phyloP scores from a whole-genome alignment of 2,329 filamentous ascomycete genomes.

The Gyromitra esculenta region DNA sequence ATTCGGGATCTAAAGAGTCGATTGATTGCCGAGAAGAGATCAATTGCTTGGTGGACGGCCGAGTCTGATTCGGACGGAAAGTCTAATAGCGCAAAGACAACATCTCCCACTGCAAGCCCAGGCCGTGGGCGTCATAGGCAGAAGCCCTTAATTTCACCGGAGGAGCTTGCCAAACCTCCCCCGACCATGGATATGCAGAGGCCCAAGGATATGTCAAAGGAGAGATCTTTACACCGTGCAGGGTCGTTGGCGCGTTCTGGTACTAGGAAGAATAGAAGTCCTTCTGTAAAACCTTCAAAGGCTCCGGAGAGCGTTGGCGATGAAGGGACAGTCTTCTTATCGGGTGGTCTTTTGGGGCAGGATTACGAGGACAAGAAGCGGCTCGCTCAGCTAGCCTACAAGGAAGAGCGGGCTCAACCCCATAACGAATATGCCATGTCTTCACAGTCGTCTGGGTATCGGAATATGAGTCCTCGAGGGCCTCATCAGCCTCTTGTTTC shows the following conservation, averaged over 20 bases:
- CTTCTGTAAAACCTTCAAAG: slow-evolving; percentile 34
- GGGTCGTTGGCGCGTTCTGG: slow-evolving; percentile 33
- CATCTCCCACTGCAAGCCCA: slow-evolving; percentile 39
- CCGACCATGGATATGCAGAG: slow-evolving; percentile 30
- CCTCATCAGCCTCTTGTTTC: slow-evolving; percentile 40
- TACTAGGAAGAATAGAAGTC: slow-evolving; percentile 44
- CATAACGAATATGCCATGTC: slow-evolving; percentile 39
- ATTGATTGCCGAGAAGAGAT: slow-evolving; percentile 52
- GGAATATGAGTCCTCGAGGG: slow-evolving; percentile 32
- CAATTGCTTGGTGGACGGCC: slow-evolving; percentile 49
- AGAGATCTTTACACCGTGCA: slow-evolving; percentile 45
- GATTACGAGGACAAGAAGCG: slow-evolving; percentile 54
- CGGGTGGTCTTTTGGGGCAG: slow-evolving; percentile 51
- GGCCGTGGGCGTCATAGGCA: slow-evolving; percentile 47
- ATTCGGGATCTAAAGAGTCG: slow-evolving; percentile 53
- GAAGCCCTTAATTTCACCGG: slow-evolving; percentile 53
- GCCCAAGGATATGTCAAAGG: slow-evolving; percentile 37
- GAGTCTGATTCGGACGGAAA: slow-evolving; percentile 42
- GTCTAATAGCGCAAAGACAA: slow-evolving; percentile 26
- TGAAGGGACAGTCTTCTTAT: slow-evolving; percentile 46
- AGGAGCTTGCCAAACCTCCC: slow-evolving; percentile 52
- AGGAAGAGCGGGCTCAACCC: slow-evolving; percentile 46
- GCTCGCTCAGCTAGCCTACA: slow-evolving; percentile 46
- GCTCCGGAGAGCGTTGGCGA: slow-evolving; percentile 34
- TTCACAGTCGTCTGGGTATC: slow-evolving; percentile 36